These are phyloP conservation scores for Canavalia gladiata DNA, from an alignment of 306 rosid species.

Conservation along the genomic window DNA sequence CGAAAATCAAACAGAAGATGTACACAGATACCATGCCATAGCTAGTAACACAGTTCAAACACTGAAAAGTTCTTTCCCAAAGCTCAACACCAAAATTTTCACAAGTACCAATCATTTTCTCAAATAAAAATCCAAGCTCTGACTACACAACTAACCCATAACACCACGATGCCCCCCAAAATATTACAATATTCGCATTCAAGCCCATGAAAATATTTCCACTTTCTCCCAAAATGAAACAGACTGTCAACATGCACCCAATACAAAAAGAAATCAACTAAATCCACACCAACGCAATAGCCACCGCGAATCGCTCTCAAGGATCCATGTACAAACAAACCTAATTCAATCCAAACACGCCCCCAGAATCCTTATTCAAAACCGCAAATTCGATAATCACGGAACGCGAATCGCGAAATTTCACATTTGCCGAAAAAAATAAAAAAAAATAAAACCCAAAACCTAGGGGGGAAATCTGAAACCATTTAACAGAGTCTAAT, in stretches of 20 bases:
- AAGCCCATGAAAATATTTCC: neutral
- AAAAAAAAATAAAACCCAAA: neutral
- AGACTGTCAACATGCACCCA: neutral
- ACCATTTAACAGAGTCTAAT: neutral
- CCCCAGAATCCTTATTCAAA: neutral
- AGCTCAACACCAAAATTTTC: neutral
- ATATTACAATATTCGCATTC: neutral
- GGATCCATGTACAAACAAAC: slow-evolving; percentile 24
- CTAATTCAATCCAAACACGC: neutral
- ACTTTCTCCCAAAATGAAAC: neutral
- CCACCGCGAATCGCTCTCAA: neutral
- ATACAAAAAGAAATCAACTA: neutral
- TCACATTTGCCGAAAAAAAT: neutral
- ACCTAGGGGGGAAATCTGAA: neutral
- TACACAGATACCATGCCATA: too few species aligned
- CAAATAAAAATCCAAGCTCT: neutral
- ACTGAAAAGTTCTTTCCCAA: slow-evolving; percentile 2
- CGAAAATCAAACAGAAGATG: too few species aligned
- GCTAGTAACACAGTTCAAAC: neutral
- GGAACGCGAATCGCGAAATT: slow-evolving; percentile 6
- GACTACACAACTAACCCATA: neutral
- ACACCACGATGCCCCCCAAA: neutral
- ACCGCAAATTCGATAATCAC: neutral
- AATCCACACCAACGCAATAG: slow-evolving; percentile 5
- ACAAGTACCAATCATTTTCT: neutral